Conservation (phyloP, 2,329 filamentous ascomycete genomes). For the Thielaviopsis euricoi region DNA sequence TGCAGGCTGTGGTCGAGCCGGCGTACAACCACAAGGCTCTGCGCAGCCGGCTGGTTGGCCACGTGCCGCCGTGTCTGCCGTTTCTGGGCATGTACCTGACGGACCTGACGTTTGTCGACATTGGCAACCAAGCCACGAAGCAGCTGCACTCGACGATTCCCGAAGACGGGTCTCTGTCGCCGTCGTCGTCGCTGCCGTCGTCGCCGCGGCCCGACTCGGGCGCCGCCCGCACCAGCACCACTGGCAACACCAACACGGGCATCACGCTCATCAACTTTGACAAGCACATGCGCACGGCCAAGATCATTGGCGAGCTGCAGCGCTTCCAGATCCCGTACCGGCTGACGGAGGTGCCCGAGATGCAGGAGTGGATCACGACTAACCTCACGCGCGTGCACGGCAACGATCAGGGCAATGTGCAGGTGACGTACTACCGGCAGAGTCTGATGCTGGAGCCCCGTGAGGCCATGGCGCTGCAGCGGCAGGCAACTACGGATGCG, state of each 20-base stretch:
- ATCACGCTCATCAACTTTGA: slow-evolving; percentile 91
- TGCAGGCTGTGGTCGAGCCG: slow-evolving; percentile 76
- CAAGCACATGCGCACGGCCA: slow-evolving; percentile 86
- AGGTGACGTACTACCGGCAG: slow-evolving; percentile 57
- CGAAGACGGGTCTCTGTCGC: slow-evolving; percentile 22
- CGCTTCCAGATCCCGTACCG: slow-evolving; percentile 90
- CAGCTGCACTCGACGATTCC: slow-evolving; percentile 36
- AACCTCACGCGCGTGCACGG: slow-evolving; percentile 65
- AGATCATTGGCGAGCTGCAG: slow-evolving; percentile 89
- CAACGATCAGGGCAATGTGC: slow-evolving; percentile 36
- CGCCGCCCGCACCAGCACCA: too few relatives aligned
- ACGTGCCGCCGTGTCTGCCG: slow-evolving; percentile 80
- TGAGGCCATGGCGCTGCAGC: slow-evolving; percentile 27
- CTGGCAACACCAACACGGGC: slow-evolving; percentile 45
- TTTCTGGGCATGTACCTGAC: slow-evolving; percentile 95
- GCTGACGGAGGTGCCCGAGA: slow-evolving; percentile 64
- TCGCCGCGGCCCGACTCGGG: slow-evolving; percentile 27
- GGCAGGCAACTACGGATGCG: slow-evolving; percentile 15
- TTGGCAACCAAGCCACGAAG: slow-evolving; percentile 77
- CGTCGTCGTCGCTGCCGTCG: slow-evolving; percentile 39
- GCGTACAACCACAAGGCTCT: slow-evolving; percentile 82
- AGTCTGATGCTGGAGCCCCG: slow-evolving; percentile 71
- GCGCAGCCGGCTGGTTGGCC: slow-evolving; percentile 65
- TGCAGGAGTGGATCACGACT: slow-evolving; percentile 82
- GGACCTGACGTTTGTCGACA: slow-evolving; percentile 88